Conservation (phyloP, 106 monocot genomes). For the Dendrobium catenatum region DNA sequence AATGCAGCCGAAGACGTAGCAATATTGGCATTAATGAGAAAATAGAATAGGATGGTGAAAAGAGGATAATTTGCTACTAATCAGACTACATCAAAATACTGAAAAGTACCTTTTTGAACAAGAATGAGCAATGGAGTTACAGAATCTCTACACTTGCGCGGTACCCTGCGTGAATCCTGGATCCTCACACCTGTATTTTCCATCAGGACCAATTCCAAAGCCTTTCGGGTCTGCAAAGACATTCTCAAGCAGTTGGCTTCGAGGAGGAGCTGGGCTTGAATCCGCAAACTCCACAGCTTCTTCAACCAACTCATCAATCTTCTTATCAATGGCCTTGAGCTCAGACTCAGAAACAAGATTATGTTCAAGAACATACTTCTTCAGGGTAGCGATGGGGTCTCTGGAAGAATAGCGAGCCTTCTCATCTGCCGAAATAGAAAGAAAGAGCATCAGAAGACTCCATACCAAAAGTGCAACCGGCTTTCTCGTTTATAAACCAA, state of each 20-base stretch:
- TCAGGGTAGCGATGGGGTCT: slow-evolving; percentile 77
- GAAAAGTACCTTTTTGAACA: background rate
- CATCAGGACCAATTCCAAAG: slow-evolving; percentile 97
- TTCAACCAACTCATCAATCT: slow-evolving; percentile 70
- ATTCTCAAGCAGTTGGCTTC: slow-evolving; percentile 88
- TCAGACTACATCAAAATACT: background rate
- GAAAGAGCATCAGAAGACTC: background rate
- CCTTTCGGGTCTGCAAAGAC: slow-evolving; percentile 93
- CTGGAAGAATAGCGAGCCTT: slow-evolving; percentile 80
- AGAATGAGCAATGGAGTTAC: background rate
- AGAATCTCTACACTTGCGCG: slow-evolving; percentile 54
- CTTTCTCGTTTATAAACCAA: too few species aligned
- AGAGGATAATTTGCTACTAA: background rate
- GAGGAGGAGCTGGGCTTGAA: slow-evolving; percentile 70
- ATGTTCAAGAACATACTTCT: slow-evolving; percentile 66
- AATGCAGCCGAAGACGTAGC: too few species aligned
- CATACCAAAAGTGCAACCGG: too few species aligned
- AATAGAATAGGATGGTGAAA: background rate
- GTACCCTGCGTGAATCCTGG: slow-evolving; percentile 85
- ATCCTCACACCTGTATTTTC: slow-evolving; percentile 93
- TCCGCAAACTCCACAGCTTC: slow-evolving; percentile 95
- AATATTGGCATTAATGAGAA: background rate
- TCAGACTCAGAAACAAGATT: slow-evolving; percentile 71
- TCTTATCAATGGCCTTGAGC: slow-evolving; percentile 79
- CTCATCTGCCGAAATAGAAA: slow-evolving; percentile 53